Evolutionary conservation across 1,284 basidiomycete genomes (phyloP), one percentile per base, ranked within the genome.

Genomic region (Rhodotorula sp.): DNA sequence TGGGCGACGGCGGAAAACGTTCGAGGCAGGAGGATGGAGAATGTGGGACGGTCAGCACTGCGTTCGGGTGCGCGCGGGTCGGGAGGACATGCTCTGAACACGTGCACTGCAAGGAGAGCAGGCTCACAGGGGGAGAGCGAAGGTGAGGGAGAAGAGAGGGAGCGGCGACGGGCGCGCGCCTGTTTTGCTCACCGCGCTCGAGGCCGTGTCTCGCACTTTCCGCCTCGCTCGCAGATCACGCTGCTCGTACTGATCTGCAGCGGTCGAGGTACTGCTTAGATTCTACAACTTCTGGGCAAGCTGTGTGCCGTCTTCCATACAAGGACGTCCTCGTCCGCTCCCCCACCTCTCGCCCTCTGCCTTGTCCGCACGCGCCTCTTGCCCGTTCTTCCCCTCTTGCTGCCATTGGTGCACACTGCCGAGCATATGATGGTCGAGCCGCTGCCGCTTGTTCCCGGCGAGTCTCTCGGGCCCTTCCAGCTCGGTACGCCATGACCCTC

Each of bases 401-500:
- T 34, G 19, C 7, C n/a, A 6, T 12, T 19, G 8, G 4, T 19
- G 17, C 29, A 29, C 53, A 21, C 53, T 6, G 15, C 17, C 25
- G 32, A 15, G n/a, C n/a, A n/a, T n/a, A n/a, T n/a, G n/a, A 60
- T 22, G 21, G 15, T 19, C 6, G 27, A 53, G 2, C 61, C 61
- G 8, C 66, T 74, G 21, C 64, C 66, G 0, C 61, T 71, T 10
- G 21, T 44, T 0, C 72, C 72, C 1, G 72, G 72, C 9, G 36
- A 54, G 19, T 29, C 69, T 6, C 64, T 74, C 25, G 72, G 72
- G 19, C 69, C 72, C 1, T 74, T 74, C 56, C 51, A 53, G 25
- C 69, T 74, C 36, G 69, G 72, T 71, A n/a, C 61, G 69, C 17
- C 44, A n/a, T n/a, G n/a, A n/a, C 22, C 12, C 34, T 36, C 60